Conservation (phyloP, 805 yeast genomes). For the Metschnikowia proteae region DNA sequence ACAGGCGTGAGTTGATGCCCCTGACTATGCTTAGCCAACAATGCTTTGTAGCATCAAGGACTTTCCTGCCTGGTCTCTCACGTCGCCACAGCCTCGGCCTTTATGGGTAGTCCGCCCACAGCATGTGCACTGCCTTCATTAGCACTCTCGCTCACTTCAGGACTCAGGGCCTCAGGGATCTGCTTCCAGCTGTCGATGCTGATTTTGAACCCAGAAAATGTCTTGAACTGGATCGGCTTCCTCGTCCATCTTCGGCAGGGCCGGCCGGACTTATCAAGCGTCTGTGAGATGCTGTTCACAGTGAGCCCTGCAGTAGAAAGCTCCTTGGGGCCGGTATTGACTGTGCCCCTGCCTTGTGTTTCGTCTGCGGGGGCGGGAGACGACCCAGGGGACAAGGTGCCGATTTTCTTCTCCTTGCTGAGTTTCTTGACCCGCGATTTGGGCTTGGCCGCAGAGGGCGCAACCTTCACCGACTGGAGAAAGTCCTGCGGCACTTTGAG, state of each 20-base stretch:
- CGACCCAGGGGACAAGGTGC: constrained; percentile 18
- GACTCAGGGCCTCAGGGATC: background rate
- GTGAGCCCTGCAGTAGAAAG: constrained; percentile 40
- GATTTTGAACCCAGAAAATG: constrained; percentile 42
- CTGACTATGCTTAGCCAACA: too few relatives aligned
- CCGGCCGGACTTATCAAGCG: constrained; percentile 35
- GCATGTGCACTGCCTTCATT: background rate
- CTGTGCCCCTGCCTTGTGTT: constrained; percentile 12
- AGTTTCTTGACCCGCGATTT: constrained; percentile 31
- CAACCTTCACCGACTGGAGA: constrained; percentile 23
- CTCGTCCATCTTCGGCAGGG: constrained; percentile 35
- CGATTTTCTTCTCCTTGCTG: constrained; percentile 28
- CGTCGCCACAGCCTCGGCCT: background rate
- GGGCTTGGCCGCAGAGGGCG: constrained; percentile 25
- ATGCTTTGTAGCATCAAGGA: too few relatives aligned
- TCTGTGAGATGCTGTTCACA: constrained; percentile 30
- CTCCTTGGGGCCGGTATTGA: constrained; percentile 36
- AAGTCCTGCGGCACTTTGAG: constrained; percentile 28
- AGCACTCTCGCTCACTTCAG: background rate
- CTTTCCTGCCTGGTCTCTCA: background rate
- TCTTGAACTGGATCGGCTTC: constrained; percentile 34
- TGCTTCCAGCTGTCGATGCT: constrained; percentile 19
- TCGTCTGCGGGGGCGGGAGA: constrained; percentile 24
- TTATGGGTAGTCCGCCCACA: background rate
- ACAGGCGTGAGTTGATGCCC: too few relatives aligned